These are phyloP conservation scores for Trametes polyzona DNA, from an alignment of 1,284 basidiomycete species.

Conservation along the genomic window DNA sequence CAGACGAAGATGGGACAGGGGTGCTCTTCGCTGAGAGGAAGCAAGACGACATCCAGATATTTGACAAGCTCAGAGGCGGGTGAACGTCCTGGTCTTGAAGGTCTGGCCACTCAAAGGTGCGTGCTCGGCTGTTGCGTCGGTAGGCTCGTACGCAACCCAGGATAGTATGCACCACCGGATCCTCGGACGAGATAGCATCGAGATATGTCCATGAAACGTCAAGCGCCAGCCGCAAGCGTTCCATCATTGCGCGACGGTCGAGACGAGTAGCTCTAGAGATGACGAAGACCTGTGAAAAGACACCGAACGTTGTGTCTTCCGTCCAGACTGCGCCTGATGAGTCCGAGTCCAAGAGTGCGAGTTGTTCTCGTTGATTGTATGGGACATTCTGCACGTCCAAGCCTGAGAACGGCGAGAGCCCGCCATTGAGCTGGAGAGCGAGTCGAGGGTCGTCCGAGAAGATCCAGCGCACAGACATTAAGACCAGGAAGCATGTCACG, in stretches of 20 bases:
- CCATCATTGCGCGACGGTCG: slow-evolving; percentile 61
- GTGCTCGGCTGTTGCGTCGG: slow-evolving; percentile 29
- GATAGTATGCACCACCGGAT: slow-evolving; percentile 44
- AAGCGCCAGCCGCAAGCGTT: slow-evolving; percentile 47
- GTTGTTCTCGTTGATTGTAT: background rate
- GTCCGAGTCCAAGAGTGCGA: too few species aligned
- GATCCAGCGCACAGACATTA: background rate
- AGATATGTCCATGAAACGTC: slow-evolving; percentile 56
- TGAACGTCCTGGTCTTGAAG: too few species aligned
- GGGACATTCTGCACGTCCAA: background rate
- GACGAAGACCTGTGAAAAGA: slow-evolving; percentile 52
- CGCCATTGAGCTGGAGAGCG: background rate
- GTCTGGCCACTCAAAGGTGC: slow-evolving; percentile 49
- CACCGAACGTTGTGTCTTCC: slow-evolving; percentile 18
- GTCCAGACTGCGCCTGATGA: background rate
- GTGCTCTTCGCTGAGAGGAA: background rate
- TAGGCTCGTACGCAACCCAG: slow-evolving; percentile 44
- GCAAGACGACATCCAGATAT: background rate
- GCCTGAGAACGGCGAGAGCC: too few species aligned
- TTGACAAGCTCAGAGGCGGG: slow-evolving; percentile 8
- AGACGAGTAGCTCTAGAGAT: slow-evolving; percentile 57
- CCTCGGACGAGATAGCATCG: slow-evolving; percentile 48
- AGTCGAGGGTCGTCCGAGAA: background rate
- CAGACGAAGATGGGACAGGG: background rate
- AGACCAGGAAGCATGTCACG: background rate